phyloP scores from a whole-genome alignment of 805 yeast genomes.

The Starmerella etchellsii region DNA sequence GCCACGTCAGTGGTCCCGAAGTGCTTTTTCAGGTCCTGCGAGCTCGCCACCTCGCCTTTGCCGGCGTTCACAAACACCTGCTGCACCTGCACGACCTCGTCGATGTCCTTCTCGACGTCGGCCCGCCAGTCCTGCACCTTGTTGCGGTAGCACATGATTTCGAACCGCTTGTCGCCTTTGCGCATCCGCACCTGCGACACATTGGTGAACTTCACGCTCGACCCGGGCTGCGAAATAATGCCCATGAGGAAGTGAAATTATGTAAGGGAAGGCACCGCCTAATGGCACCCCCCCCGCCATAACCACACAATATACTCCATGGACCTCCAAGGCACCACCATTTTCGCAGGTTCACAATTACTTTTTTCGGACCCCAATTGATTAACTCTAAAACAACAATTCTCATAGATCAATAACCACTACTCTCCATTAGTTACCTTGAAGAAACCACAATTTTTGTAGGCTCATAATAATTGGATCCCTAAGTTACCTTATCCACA shows the following conservation, averaged over 20 bases:
- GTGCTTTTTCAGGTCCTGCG: conserved; percentile 60
- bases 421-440: no score
- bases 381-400: no score
- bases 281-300: not conserved
- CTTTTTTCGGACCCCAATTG: no score
- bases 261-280: not conserved
- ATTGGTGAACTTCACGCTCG: conserved; percentile 82
- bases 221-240: conserved; percentile 51
- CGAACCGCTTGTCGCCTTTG: conserved; percentile 80
- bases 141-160: conserved; percentile 91
- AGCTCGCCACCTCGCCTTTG: conserved; percentile 84
- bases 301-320: not conserved
- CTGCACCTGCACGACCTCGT: conserved; percentile 93
- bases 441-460: no score
- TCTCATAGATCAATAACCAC: no score
- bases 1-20: conserved; percentile 70
- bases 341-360: no score
- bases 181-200: conserved; percentile 86
- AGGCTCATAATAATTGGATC: no score
- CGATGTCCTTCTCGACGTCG: conserved; percentile 80
- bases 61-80: conserved; percentile 87
- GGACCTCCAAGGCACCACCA: not conserved
- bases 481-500: no score
- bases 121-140: conserved; percentile 92
- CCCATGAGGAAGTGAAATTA: not conserved